Percentiles rank a stretch among this genome's conserved stretches.
phyloP scores from a whole-genome alignment of 2,329 filamentous ascomycete genomes.

The Grosmannia penicillata region DNA sequence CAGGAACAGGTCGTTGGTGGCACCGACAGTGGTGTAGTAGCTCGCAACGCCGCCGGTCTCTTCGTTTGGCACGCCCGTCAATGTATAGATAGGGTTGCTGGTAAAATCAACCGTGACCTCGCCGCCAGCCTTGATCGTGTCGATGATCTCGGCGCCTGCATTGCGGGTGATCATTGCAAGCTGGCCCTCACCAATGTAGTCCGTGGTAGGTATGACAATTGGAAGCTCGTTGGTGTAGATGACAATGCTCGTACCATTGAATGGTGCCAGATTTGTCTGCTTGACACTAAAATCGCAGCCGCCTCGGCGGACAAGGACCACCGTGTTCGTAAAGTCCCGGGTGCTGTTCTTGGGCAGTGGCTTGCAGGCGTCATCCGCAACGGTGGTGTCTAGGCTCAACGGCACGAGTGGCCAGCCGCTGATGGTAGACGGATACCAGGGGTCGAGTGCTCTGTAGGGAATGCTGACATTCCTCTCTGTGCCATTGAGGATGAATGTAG shows the following conservation, averaged over 20 bases:
- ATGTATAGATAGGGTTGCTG: neutral
- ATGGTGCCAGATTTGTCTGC: constrained; percentile 16
- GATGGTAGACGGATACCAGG: constrained; percentile 7
- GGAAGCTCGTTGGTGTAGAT: constrained; percentile 17
- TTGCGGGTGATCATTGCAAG: constrained; percentile 1
- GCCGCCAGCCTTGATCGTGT: constrained; percentile 15
- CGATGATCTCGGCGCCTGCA: constrained; percentile 18
- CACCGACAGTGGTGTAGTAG: constrained; percentile 26
- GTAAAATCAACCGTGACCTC: constrained; percentile 17
- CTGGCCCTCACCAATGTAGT: neutral
- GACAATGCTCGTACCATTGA: constrained; percentile 16
- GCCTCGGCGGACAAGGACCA: constrained; percentile 27
- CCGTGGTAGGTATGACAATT: neutral
- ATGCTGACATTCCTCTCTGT: constrained; percentile 4
- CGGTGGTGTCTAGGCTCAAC: constrained; percentile 10
- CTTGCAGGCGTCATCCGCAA: constrained; percentile 21
- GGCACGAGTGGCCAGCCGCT: constrained; percentile 13
- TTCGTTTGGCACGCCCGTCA: constrained; percentile 5
- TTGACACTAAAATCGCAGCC: constrained; percentile 11
- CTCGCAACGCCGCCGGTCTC: constrained; percentile 20
- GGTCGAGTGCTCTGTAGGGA: constrained; percentile 5
- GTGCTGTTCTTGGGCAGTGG: constrained; percentile 17
- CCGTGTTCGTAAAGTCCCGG: constrained; percentile 23
- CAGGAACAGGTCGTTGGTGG: constrained; percentile 25
- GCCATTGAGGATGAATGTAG: constrained; percentile 4